These are phyloP conservation scores for Leishmania major DNA, from an alignment of 208 protist species.

Conservation along the genomic window DNA sequence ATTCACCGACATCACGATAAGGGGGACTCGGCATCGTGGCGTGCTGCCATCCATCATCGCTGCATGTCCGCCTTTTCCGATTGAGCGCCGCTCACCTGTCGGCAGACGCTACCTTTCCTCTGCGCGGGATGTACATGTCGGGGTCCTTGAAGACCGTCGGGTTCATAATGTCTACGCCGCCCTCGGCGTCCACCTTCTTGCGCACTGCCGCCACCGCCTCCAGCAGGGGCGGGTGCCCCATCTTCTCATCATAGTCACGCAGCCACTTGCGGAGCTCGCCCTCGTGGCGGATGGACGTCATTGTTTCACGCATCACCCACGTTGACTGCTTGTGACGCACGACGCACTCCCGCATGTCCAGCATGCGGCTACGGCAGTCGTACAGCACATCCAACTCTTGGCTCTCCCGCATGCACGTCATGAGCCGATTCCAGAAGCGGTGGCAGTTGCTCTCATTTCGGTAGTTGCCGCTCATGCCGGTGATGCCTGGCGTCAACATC, in stretches of 20 bases:
- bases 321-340: constrained; percentile 83
- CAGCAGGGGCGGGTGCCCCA: constrained; percentile 83
- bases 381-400: constrained; percentile 88
- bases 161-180: constrained; percentile 75
- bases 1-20: background rate
- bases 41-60: background rate
- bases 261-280: constrained; percentile 72
- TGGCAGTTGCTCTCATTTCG: constrained; percentile 77
- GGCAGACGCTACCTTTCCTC: background rate
- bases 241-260: constrained; percentile 71
- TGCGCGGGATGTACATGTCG: constrained; percentile 66
- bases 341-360: constrained; percentile 84
- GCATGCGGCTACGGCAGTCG: constrained; percentile 84
- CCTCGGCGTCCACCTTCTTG: constrained; percentile 63
- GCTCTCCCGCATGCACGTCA: constrained; percentile 85
- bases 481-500: constrained; percentile 52
- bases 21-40: background rate
- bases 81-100: background rate
- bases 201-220: constrained; percentile 73
- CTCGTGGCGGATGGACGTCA: constrained; percentile 77
- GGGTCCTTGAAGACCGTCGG: constrained; percentile 89
- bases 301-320: constrained; percentile 87
- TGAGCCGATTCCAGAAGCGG: constrained; percentile 80
- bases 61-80: too few relatives aligned
- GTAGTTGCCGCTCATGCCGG: constrained; percentile 65